Percentiles rank a stretch among this genome's conserved stretches.
These are phyloP conservation scores for Pulveroboletus sp. DNA, from an alignment of 768 basidiomycete species.

Conservation along the genomic window DNA sequence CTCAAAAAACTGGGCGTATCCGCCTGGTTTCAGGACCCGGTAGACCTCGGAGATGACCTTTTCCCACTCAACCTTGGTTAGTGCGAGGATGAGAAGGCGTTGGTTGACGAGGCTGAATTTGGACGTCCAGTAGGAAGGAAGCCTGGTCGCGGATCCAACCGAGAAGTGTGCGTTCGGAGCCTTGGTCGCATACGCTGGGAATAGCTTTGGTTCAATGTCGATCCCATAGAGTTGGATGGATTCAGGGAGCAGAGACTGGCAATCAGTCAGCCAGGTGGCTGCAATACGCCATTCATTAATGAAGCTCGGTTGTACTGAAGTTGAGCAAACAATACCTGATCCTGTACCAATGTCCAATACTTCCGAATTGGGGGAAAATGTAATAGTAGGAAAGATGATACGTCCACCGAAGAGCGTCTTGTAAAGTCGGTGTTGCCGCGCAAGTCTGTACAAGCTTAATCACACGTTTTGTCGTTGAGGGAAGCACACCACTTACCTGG, in stretches of 20 bases:
- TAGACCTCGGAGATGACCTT: conserved; percentile 22
- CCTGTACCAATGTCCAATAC: conserved; percentile 23
- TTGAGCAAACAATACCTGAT: conserved; percentile 13
- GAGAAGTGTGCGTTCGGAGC: conserved; percentile 12
- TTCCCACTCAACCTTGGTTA: conserved; percentile 24
- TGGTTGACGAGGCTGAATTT: conserved; percentile 32
- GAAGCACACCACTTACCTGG: conserved; percentile 2
- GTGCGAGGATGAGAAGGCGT: conserved; percentile 29
- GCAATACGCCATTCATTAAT: not conserved
- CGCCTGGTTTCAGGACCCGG: conserved; percentile 30
- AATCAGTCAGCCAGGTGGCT: conserved; percentile 20
- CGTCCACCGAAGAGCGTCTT: conserved; percentile 14
- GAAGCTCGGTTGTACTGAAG: not conserved
- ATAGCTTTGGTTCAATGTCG: conserved; percentile 20
- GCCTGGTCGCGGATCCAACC: conserved; percentile 9
- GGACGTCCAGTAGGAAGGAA: conserved; percentile 29
- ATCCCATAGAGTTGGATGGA: conserved; percentile 20
- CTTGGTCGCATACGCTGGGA: not conserved
- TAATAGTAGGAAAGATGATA: conserved; percentile 11
- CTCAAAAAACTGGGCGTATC: conserved; percentile 30
- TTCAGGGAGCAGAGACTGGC: conserved; percentile 6
- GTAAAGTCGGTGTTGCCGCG: conserved; percentile 18
- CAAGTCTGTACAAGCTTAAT: conserved; percentile 3
- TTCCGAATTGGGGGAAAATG: conserved; percentile 6
- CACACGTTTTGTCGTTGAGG: not conserved